phyloP scores from a whole-genome alignment of 106 monocot genomes.

The Dendrobium catenatum region DNA sequence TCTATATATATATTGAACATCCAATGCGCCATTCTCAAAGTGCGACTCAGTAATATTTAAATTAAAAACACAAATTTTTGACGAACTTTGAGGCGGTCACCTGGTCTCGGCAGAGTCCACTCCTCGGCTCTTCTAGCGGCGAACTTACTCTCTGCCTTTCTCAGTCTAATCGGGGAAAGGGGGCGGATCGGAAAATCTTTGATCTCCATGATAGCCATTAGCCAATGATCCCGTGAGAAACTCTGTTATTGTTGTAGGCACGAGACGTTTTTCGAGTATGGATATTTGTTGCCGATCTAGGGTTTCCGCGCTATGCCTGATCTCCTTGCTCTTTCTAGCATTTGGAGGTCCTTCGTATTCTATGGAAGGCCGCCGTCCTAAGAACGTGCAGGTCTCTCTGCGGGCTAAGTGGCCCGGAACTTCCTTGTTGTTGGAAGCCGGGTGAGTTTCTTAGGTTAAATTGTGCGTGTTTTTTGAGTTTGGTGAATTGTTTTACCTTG shows the following conservation, averaged over 20 bases:
- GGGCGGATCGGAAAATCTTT: neutral
- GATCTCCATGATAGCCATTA: neutral
- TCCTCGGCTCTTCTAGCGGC: neutral
- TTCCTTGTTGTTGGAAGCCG: slow-evolving; percentile 53
- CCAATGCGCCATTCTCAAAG: no score
- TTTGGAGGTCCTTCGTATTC: neutral
- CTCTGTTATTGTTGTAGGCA: no score
- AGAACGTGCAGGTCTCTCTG: slow-evolving; percentile 64
- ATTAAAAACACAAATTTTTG: no score
- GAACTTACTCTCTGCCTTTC: neutral
- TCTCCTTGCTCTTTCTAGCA: slow-evolving; percentile 5
- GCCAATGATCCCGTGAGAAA: neutral
- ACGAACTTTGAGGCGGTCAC: no score
- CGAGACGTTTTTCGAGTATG: slow-evolving; percentile 7
- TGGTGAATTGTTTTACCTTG: neutral
- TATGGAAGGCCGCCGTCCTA: slow-evolving; percentile 25
- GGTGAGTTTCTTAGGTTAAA: slow-evolving; percentile 19
- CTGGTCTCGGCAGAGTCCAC: no score
- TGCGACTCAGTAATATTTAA: no score
- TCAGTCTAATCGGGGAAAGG: neutral
- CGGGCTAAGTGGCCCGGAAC: slow-evolving; percentile 62
- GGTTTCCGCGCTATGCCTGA: slow-evolving; percentile 5
- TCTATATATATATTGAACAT: no score
- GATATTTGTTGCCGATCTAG: slow-evolving; percentile 14
- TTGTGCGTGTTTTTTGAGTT: neutral